Conservation (phyloP, 306 rosid genomes). For the Cucumis sativus region DNA sequence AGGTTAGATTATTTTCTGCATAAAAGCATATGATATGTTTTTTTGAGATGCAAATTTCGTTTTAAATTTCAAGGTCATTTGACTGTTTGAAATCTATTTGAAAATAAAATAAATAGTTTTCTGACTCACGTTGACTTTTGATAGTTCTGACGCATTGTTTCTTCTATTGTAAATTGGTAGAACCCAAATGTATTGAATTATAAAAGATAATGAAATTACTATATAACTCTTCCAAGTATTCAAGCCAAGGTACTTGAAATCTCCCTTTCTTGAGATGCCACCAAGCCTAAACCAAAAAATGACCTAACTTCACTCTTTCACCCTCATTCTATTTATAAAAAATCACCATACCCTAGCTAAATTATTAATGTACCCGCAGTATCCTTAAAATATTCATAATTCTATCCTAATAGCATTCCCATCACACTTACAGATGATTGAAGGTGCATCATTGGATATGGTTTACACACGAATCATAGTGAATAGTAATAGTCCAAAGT, state of each 20-base stretch:
- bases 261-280: neutral
- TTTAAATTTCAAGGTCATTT: neutral
- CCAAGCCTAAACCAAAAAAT: too few species aligned
- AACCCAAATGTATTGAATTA: too few species aligned
- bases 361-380: too few species aligned
- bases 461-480: neutral
- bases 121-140: neutral
- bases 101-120: neutral
- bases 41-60: neutral
- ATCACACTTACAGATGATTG: neutral
- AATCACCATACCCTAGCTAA: too few species aligned
- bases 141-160: neutral
- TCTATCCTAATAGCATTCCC: too few species aligned
- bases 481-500: neutral
- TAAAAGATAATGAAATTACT: too few species aligned
- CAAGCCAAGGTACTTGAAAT: too few species aligned
- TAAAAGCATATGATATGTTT: neutral
- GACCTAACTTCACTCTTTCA: too few species aligned
- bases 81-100: neutral
- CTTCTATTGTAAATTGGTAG: neutral
- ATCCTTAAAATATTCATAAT: too few species aligned
- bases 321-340: too few species aligned
- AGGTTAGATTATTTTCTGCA: constrained; percentile 28
- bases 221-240: too few species aligned
- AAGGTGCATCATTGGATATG: neutral